Percentiles rank a stretch among this genome's conserved stretches.
These are phyloP conservation scores for Yarrowia sp. DNA, from an alignment of 805 yeast species.

Conservation along the genomic window DNA sequence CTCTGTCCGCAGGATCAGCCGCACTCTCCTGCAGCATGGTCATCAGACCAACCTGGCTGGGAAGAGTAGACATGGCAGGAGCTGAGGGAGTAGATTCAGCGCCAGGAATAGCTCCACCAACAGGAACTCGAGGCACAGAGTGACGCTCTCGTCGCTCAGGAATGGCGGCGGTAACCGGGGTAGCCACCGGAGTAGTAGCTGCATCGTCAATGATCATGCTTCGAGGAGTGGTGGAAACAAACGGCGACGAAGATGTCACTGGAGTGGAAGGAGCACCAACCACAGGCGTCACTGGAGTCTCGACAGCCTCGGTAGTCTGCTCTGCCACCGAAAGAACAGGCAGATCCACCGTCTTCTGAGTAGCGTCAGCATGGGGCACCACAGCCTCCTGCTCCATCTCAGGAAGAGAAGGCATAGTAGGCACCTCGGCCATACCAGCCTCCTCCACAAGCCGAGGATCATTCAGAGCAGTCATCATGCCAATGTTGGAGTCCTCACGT, in stretches of 20 bases:
- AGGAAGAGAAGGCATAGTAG: not conserved
- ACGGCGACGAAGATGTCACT: not conserved
- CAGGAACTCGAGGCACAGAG: conserved; percentile 15
- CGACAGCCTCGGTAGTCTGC: not conserved
- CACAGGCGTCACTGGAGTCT: not conserved
- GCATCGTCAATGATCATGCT: conserved; percentile 20
- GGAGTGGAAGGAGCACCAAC: not conserved
- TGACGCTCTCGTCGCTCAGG: not conserved
- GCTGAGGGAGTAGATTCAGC: not conserved
- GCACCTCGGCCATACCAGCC: not conserved
- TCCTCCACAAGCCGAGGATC: not conserved
- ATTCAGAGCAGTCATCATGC: conserved; percentile 16
- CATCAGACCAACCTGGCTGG: conserved; percentile 1
- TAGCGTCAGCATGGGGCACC: too few species aligned
- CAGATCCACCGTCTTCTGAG: not conserved
- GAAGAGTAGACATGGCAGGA: not conserved
- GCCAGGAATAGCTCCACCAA: not conserved
- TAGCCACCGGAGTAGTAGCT: too few species aligned
- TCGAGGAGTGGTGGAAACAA: not conserved
- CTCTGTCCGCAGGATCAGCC: not conserved
- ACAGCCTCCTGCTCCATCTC: not conserved
- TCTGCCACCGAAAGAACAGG: not conserved
- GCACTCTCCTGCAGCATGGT: not conserved
- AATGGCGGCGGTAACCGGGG: too few species aligned
- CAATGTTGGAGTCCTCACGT: not conserved